Conservation (phyloP, 2,329 filamentous ascomycete genomes). For the Helicocarpus griseus region DNA sequence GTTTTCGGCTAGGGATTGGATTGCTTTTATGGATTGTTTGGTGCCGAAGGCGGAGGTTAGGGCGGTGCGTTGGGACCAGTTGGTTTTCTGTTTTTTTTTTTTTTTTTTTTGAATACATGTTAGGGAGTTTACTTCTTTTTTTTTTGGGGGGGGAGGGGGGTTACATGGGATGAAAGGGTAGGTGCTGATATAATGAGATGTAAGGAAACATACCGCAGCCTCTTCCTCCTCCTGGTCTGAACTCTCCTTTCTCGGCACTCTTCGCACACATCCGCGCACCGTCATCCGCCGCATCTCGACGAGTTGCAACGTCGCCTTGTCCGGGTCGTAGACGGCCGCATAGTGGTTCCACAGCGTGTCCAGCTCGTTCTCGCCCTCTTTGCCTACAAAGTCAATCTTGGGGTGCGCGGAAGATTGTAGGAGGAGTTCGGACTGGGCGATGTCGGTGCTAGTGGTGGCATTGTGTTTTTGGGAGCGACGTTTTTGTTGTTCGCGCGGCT, state of each 20-base stretch:
- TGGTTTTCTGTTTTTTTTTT: conserved; percentile 20
- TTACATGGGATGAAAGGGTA: conserved; percentile 1
- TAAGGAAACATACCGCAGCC: conserved; percentile 1
- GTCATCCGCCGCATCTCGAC: conserved; percentile 46
- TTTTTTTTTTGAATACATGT: background rate
- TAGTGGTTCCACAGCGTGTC: conserved; percentile 51
- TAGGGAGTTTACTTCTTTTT: background rate
- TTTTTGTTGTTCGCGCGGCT: conserved; percentile 33
- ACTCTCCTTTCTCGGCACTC: conserved; percentile 13
- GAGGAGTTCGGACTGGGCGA: conserved; percentile 41
- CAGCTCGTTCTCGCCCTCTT: conserved; percentile 39
- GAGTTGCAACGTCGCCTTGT: conserved; percentile 43
- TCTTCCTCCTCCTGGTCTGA: conserved; percentile 21
- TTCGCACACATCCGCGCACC: conserved; percentile 40
- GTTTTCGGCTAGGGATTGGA: conserved; percentile 39
- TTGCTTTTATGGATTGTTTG: conserved; percentile 41
- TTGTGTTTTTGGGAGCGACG: conserved; percentile 14
- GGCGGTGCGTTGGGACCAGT: conserved; percentile 30
- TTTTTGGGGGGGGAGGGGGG: background rate
- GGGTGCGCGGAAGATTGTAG: conserved; percentile 53
- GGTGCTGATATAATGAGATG: background rate
- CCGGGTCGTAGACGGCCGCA: conserved; percentile 50
- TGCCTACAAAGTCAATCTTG: conserved; percentile 50
- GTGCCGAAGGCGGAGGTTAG: conserved; percentile 43
- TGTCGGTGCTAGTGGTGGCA: conserved; percentile 25